A percentile compares a stretch with the other conserved stretches of the same genome.
Conservation (phyloP, 2,329 filamentous ascomycete species). For the Arthrobotrys musiformis region DNA sequence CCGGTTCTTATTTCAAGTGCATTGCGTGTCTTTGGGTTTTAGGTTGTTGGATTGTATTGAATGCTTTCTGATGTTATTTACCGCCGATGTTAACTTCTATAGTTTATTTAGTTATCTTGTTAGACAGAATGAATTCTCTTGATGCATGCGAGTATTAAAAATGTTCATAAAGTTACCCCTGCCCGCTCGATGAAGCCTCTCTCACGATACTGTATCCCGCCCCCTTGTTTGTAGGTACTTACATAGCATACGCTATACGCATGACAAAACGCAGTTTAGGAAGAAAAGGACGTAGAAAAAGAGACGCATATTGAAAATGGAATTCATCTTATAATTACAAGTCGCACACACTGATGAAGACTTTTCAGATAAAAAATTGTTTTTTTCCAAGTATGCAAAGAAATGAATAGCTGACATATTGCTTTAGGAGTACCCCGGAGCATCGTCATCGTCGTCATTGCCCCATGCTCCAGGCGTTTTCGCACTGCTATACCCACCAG, state of each 20-base stretch:
- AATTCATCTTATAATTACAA: conserved; percentile 45
- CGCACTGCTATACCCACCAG: conserved; percentile 67
- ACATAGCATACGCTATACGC: background rate
- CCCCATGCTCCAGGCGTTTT: conserved; percentile 58
- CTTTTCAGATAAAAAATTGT: conserved; percentile 14
- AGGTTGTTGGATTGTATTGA: too few species aligned
- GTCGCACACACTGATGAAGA: conserved; percentile 3
- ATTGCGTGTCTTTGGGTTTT: too few species aligned
- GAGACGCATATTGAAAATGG: background rate
- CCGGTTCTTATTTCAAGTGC: too few species aligned
- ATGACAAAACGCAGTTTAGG: background rate
- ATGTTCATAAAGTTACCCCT: too few species aligned
- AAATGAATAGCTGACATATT: too few species aligned
- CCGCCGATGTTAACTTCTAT: too few species aligned
- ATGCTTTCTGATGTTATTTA: too few species aligned
- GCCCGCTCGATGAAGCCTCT: too few species aligned
- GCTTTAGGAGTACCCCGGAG: conserved; percentile 38
- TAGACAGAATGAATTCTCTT: too few species aligned
- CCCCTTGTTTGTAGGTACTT: background rate
- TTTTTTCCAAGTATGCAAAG: background rate
- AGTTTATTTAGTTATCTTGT: too few species aligned
- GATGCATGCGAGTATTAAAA: too few species aligned
- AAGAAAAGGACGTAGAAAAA: background rate
- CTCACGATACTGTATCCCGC: background rate
- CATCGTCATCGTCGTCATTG: conserved; percentile 47